phyloP scores from a whole-genome alignment of 2,329 filamentous ascomycete genomes.

The Biscogniauxia marginata region DNA sequence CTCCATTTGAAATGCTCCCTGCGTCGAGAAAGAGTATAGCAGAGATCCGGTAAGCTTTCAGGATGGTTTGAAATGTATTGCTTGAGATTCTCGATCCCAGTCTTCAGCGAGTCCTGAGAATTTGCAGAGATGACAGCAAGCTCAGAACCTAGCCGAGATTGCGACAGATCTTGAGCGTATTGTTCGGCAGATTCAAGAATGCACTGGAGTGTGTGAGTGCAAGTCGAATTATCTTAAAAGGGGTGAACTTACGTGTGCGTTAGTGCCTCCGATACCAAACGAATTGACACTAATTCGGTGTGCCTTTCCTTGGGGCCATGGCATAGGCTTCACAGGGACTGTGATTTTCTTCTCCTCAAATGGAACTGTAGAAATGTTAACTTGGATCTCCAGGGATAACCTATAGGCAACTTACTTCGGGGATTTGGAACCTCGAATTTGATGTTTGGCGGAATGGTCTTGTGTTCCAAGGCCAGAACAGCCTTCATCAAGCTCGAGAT shows the following conservation, averaged over 20 bases:
- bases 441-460: slow-evolving; percentile 27
- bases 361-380: no score
- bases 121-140: slow-evolving; percentile 25
- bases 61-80: slow-evolving; percentile 20
- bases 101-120: slow-evolving; percentile 15
- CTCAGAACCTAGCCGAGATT: no score
- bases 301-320: slow-evolving; percentile 18
- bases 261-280: slow-evolving; percentile 36
- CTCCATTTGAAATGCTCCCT: slow-evolving; percentile 14
- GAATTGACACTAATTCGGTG: slow-evolving; percentile 32
- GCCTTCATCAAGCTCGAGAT: slow-evolving; percentile 31
- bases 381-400: no score
- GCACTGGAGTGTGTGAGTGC: no score
- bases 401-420: slow-evolving; percentile 16
- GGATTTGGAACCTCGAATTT: slow-evolving; percentile 25
- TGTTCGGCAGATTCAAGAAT: slow-evolving; percentile 18
- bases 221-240: no score
- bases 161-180: no score
- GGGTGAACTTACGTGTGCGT: slow-evolving; percentile 27
- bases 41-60: slow-evolving; percentile 7
- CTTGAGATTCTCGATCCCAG: slow-evolving; percentile 16
- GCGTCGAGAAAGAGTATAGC: slow-evolving; percentile 14
- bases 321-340: slow-evolving; percentile 17
- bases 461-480: slow-evolving; percentile 29
- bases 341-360: slow-evolving; percentile 18